These are phyloP conservation scores for Golubevia pallescens DNA, from an alignment of 1,284 basidiomycete genomes.

Conservation along the genomic window DNA sequence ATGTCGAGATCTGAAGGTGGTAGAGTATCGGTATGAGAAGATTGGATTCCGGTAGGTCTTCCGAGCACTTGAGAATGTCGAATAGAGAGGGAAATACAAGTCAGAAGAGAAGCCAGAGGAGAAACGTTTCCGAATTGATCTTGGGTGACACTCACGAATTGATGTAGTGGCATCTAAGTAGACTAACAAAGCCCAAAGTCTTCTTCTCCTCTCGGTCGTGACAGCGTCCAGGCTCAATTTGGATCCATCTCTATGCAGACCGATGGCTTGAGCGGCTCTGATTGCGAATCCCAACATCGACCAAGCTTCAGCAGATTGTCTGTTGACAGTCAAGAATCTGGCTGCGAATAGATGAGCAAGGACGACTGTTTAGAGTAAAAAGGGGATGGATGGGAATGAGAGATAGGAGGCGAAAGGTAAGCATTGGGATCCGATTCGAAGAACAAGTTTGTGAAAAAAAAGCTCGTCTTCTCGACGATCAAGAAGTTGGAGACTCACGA, in stretches of 20 bases:
- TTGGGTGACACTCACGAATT: constrained; percentile 72
- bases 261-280: constrained; percentile 89
- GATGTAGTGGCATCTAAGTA: constrained; percentile 90
- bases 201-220: constrained; percentile 84
- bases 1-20: constrained; percentile 83
- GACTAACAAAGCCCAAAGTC: constrained; percentile 92
- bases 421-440: too few species aligned
- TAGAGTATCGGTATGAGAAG: constrained; percentile 75
- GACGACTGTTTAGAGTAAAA: constrained; percentile 33
- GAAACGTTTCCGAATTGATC: too few species aligned
- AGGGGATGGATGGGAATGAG: constrained; percentile 20
- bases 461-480: too few species aligned
- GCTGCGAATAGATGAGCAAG: constrained; percentile 68
- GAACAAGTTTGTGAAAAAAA: too few species aligned
- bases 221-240: constrained; percentile 70
- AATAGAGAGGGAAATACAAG: too few species aligned
- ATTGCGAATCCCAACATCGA: constrained; percentile 90
- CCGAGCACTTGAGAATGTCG: constrained; percentile 70
- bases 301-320: constrained; percentile 91
- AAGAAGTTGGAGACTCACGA: too few species aligned
- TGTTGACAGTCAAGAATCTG: constrained; percentile 85
- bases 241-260: constrained; percentile 87
- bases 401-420: not conserved
- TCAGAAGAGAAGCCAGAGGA: too few species aligned
- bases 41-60: constrained; percentile 82